These are phyloP conservation scores for Sphaerulina populicola DNA, from an alignment of 2,329 filamentous ascomycete genomes.

Conservation along the genomic window DNA sequence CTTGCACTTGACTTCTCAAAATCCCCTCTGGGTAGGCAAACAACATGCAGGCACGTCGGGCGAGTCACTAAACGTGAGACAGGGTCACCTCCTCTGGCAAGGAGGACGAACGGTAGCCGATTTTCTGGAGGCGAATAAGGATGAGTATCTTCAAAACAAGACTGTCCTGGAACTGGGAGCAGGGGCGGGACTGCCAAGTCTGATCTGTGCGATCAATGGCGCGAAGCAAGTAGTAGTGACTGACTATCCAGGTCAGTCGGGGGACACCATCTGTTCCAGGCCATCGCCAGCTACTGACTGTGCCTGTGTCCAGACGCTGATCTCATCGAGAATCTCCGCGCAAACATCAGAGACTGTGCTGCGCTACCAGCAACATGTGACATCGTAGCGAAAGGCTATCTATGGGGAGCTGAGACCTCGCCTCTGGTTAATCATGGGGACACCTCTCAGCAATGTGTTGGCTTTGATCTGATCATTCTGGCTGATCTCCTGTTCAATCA, in stretches of 20 bases:
- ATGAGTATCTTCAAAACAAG: conserved; percentile 52
- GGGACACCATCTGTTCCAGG: neutral
- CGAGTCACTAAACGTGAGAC: conserved; percentile 24
- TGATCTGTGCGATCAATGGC: conserved; percentile 66
- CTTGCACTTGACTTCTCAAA: conserved; percentile 75
- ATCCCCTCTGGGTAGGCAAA: conserved; percentile 62
- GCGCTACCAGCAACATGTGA: conserved; percentile 32
- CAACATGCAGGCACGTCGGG: neutral
- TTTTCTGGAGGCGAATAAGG: conserved; percentile 65
- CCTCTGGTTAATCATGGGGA: conserved; percentile 53
- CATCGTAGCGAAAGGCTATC: conserved; percentile 54
- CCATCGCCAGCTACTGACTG: conserved; percentile 29
- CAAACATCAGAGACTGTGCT: conserved; percentile 59
- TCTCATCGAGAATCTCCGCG: conserved; percentile 67
- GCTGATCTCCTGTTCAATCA: conserved; percentile 90
- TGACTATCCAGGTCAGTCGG: conserved; percentile 50
- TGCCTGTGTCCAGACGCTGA: conserved; percentile 56
- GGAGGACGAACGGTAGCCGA: conserved; percentile 68
- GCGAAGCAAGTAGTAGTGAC: conserved; percentile 65
- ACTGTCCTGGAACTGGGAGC: conserved; percentile 85
- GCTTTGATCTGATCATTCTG: conserved; percentile 75
- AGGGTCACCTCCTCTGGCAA: conserved; percentile 85
- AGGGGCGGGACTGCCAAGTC: conserved; percentile 66
- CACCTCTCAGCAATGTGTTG: conserved; percentile 28
- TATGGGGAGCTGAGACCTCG: conserved; percentile 66